Evolutionary conservation across 345 rosid species (phyloP), one percentile per base, ranked within the genome.

Genomic region (Adansonia digitata): DNA sequence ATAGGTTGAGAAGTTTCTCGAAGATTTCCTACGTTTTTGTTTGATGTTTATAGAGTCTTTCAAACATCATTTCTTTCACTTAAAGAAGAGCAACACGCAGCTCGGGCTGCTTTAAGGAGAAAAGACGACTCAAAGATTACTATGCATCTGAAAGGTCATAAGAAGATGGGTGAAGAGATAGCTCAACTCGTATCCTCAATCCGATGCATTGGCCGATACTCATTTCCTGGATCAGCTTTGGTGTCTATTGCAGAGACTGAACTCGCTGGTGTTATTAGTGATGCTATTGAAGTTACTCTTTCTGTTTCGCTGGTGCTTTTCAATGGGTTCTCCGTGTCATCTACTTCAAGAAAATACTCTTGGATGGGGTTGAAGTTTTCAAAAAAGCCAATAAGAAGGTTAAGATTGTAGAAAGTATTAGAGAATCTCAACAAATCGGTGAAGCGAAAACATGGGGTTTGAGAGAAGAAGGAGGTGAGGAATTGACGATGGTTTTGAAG

Each of bases 11-110:
- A 82, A 83, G 70, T 83, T 89, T 75, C 86, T 89, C 0, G 87
- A 86, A 39, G 85, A 84, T 59, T 84, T 86, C 64, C 85, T 89
- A 60, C 80, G 74, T 14, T 87, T 89, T 17, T n/a, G n/a, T 80
- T 86, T 5, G 93, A 87, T 27, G 87, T 80, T 17, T 87, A 83
- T 10, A 91, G 91, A 26, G 86, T 82, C 76, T 89, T 87, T 81
- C 91, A 75, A 64, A 69, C 83, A 5, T 72, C 79, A 0, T 69
- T 82, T 12, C n/a, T 87, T 29, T 57, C 82, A 0, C 83, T 89
- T 48, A 87, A 82, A 63, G 91, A 86, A 31, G 85, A 81, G 63
- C 93, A 86, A 8, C 70, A 74, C 29, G 82, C 89, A 0, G 91
- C 85, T 1, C 83, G 80, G 55, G 80, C 85, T n/a, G 89, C 91